phyloP scores from a whole-genome alignment of 768 basidiomycete species.

The Multifurca ochricompacta region DNA sequence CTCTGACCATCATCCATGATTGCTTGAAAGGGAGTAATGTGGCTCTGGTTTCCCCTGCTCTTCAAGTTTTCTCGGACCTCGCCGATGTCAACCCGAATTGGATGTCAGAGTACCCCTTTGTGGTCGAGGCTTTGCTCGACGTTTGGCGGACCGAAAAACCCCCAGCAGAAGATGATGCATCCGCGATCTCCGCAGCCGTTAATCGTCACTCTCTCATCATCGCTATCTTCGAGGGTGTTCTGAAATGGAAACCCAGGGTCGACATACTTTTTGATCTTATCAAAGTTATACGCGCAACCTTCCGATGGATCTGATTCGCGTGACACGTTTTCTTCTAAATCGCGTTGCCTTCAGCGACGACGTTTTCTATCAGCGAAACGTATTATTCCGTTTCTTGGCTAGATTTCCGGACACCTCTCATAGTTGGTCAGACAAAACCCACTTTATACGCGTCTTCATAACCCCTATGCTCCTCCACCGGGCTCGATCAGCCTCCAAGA shows the following conservation, averaged over 20 bases:
- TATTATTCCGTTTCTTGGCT: slow-evolving; percentile 76
- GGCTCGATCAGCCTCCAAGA: slow-evolving; percentile 45
- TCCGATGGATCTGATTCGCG: slow-evolving; percentile 70
- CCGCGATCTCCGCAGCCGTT: slow-evolving; percentile 42
- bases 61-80: slow-evolving; percentile 74
- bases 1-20: slow-evolving; percentile 42
- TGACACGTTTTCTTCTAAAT: slow-evolving; percentile 79
- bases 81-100: slow-evolving; percentile 58
- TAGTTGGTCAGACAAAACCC: slow-evolving; percentile 70
- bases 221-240: slow-evolving; percentile 66
- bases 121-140: slow-evolving; percentile 61
- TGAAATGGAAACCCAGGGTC: slow-evolving; percentile 66
- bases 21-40: slow-evolving; percentile 46
- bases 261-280: slow-evolving; percentile 87
- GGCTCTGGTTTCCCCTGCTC: slow-evolving; percentile 53
- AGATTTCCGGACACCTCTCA: slow-evolving; percentile 67
- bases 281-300: slow-evolving; percentile 72
- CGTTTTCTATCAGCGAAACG: slow-evolving; percentile 64
- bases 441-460: slow-evolving; percentile 73
- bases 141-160: slow-evolving; percentile 59
- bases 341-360: slow-evolving; percentile 74
- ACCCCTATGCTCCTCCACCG: slow-evolving; percentile 82
- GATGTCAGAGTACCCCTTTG: slow-evolving; percentile 59
- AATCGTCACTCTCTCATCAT: slow-evolving; percentile 61
- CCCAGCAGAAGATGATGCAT: slow-evolving; percentile 28